Base-by-base conservation (phyloP, 495 filamentous ascomycete genomes). In the Saxophila tyrrhenica region DNA sequence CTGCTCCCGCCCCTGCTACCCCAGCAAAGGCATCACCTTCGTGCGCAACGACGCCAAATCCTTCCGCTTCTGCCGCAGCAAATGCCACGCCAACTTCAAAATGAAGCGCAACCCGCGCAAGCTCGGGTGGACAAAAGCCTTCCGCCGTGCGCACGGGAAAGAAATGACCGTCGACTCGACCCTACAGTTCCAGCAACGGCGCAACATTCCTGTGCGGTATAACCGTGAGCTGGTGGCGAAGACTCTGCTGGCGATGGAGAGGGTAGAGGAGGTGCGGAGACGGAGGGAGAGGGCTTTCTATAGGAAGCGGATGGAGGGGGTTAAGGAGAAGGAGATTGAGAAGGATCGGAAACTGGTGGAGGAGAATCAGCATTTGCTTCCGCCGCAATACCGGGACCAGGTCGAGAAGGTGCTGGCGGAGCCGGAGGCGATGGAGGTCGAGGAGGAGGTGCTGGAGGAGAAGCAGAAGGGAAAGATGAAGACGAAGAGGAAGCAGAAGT, bases 81-180 rank as follows among this genome's bases (percentile, higher is more conserved):
- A 95, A 77, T 95, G 90, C 76, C 88, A 94, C 72, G 87, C 89
- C 74, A 94, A 94, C 75, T 95, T 96, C 81, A 95, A 95, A 74
- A 95, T 94, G 88, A 95, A 96, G 82, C 82, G 92, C 60, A 83
- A 85, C 62, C 81, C 82, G n/a, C 74, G 82, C 63, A 83, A 84
- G 52, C 69, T 72, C 25, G 66, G 54, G 45, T 72, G 70, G 70
- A 72, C 66, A 17, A 72, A 70, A 49, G 54, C 64, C 38, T 66
- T 65, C 62, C 59, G 66, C 25, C 60, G 60, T 45, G 68, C 67
- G n/a, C 65, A 69, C 54, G 61, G 57, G 52, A 71, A 70, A 70
- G 87, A 95, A 70, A 90, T 95, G 84, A 83, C 85, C 59, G 90
- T 97, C 70, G 92, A 99, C 78, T 82, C 78, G 55, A 94, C 91